A percentile compares a stretch with the other conserved stretches of the same genome.
These are phyloP conservation scores for Penstemon barbatus DNA, from an alignment of 257 asterid species.

Conservation along the genomic window DNA sequence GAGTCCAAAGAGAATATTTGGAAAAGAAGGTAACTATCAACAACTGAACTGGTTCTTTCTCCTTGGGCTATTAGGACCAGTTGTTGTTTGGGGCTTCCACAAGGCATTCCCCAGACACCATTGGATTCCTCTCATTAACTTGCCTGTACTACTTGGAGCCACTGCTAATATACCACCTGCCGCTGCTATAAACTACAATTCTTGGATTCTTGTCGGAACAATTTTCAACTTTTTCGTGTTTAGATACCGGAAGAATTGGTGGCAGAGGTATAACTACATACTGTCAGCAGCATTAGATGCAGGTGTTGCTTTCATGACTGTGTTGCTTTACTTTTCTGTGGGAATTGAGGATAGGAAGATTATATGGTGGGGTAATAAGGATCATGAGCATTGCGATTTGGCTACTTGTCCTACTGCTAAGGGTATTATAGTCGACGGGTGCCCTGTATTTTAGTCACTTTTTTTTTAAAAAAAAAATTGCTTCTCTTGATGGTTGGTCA, in stretches of 20 bases:
- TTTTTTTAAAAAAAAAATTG: no score
- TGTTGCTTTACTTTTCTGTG: slow-evolving; percentile 43
- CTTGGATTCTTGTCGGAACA: slow-evolving; percentile 58
- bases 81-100: slow-evolving; percentile 46
- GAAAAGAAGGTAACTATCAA: slow-evolving; percentile 46
- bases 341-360: slow-evolving; percentile 27
- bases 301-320: slow-evolving; percentile 77
- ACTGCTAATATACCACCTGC: slow-evolving; percentile 73
- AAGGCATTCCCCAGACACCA: slow-evolving; percentile 45
- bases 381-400: slow-evolving; percentile 53
- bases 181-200: slow-evolving; percentile 51
- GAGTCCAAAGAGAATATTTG: slow-evolving; percentile 67
- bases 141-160: slow-evolving; percentile 67
- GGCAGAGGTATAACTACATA: slow-evolving; percentile 73
- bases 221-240: slow-evolving; percentile 55
- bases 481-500: no score
- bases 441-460: slow-evolving; percentile 35
- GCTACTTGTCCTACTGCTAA: slow-evolving; percentile 62
- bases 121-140: slow-evolving; percentile 60
- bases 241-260: slow-evolving; percentile 64
- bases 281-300: slow-evolving; percentile 79
- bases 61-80: slow-evolving; percentile 54
- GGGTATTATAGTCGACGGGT: slow-evolving; percentile 56
- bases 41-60: slow-evolving; percentile 73
- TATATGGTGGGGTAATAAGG: slow-evolving; percentile 58